Conservation (phyloP, 176 grass and related monocot genomes). For the Lolium rigidum region DNA sequence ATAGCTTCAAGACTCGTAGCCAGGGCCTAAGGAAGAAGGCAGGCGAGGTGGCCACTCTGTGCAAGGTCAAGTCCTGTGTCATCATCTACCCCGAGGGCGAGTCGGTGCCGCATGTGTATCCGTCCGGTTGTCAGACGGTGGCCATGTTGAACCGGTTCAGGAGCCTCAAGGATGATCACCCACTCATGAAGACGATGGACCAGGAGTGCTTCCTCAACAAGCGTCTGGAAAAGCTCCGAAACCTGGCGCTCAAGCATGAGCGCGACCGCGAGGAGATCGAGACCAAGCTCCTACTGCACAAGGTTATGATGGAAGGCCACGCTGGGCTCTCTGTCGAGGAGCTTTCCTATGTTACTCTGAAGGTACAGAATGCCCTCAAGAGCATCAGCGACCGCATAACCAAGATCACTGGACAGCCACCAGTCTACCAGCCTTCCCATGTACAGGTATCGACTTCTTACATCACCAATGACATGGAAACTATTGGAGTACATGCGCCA, state of each 20-base stretch:
- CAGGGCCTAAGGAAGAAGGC: conserved; percentile 51
- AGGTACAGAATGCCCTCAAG: not conserved
- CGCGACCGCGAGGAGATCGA: not conserved
- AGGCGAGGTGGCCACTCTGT: conserved; percentile 35
- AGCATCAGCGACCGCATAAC: not conserved
- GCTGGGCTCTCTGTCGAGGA: conserved; percentile 15
- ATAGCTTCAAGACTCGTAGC: conserved; percentile 39
- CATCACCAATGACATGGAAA: not conserved
- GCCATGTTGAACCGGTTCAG: conserved; percentile 21
- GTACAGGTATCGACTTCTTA: not conserved
- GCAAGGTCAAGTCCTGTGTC: conserved; percentile 25
- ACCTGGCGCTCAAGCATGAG: not conserved
- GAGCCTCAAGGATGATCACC: too few species aligned
- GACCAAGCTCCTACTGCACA: conserved; percentile 23
- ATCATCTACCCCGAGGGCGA: conserved; percentile 41
- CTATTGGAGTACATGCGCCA: not conserved
- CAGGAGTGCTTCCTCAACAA: conserved; percentile 41
- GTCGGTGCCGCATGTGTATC: conserved; percentile 37
- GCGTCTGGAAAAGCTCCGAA: conserved; percentile 19
- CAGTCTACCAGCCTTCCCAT: not conserved
- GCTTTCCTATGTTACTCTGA: not conserved
- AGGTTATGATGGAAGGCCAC: not conserved
- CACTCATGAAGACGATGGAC: conserved; percentile 39
- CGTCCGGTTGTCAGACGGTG: not conserved
- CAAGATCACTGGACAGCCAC: not conserved